These are phyloP conservation scores for Emergomyces orientalis DNA, from an alignment of 2,329 filamentous ascomycete genomes.

Conservation along the genomic window DNA sequence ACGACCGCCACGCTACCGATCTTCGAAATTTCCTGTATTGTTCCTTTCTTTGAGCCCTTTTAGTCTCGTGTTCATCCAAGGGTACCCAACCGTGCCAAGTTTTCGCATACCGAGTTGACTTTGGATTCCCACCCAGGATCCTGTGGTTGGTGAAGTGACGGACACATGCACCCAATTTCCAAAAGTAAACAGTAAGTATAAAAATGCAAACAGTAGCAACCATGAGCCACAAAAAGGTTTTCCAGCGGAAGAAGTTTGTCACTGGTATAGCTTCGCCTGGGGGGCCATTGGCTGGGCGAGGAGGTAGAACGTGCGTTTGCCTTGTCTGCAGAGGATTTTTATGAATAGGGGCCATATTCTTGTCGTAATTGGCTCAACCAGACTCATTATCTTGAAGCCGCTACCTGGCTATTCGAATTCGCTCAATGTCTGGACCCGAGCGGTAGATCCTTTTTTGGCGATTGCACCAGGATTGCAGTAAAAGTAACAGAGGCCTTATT, in stretches of 20 bases:
- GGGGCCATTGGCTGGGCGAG: slow-evolving; percentile 21
- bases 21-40: slow-evolving; percentile 18
- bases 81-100: slow-evolving; percentile 38
- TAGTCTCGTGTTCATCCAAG: slow-evolving; percentile 24
- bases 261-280: slow-evolving; percentile 19
- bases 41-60: slow-evolving; percentile 20
- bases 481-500: background rate
- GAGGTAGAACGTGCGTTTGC: slow-evolving; percentile 17
- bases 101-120: slow-evolving; percentile 27
- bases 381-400: background rate
- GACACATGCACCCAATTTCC: slow-evolving; percentile 31
- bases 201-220: slow-evolving; percentile 32
- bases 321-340: slow-evolving; percentile 2
- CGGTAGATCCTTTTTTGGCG: background rate
- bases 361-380: background rate
- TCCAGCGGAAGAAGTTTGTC: slow-evolving; percentile 23
- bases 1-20: slow-evolving; percentile 28
- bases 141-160: slow-evolving; percentile 29
- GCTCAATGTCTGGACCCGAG: background rate
- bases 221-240: slow-evolving; percentile 27
- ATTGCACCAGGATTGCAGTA: background rate
- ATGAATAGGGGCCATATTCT: slow-evolving; percentile 15
- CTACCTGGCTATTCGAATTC: background rate
- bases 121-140: slow-evolving; percentile 27
- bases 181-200: slow-evolving; percentile 29